Percentiles rank a stretch among this genome's conserved stretches.
Evolutionary conservation across 1,284 basidiomycete genomes (phyloP).

Genomic region (Dichomitus squalens): DNA sequence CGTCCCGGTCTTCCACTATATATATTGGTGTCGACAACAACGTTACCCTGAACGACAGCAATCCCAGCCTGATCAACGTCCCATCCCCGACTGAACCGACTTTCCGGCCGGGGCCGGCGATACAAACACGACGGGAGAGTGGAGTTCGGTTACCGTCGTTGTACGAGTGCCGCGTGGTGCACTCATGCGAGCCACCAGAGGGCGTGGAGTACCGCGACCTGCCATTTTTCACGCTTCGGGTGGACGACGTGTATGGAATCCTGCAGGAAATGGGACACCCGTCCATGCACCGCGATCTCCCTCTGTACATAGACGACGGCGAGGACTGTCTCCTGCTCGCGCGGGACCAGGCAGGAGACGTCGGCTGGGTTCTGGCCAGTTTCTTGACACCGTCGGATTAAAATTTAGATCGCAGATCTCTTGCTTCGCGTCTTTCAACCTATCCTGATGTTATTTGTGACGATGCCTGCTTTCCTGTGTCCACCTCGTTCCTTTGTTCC

Average conservation of each 20-base stretch:
- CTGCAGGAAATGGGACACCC: slow-evolving; percentile 78
- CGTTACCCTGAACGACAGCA: slow-evolving; percentile 21
- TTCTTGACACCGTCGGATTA: slow-evolving; percentile 65
- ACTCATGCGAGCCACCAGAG: slow-evolving; percentile 62
- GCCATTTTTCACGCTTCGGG: slow-evolving; percentile 69
- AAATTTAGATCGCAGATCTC: not conserved
- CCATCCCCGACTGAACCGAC: slow-evolving; percentile 24
- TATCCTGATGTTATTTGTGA: too few relatives aligned
- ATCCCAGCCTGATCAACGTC: slow-evolving; percentile 22
- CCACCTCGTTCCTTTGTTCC: too few relatives aligned
- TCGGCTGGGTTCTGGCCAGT: slow-evolving; percentile 82
- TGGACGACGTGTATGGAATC: slow-evolving; percentile 65
- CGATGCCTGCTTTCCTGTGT: too few relatives aligned
- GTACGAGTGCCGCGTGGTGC: slow-evolving; percentile 67
- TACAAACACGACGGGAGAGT: slow-evolving; percentile 34
- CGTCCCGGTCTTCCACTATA: slow-evolving; percentile 36
- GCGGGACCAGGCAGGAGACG: slow-evolving; percentile 49
- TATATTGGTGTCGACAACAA: slow-evolving; percentile 32
- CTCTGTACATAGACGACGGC: slow-evolving; percentile 76
- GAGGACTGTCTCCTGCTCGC: slow-evolving; percentile 76
- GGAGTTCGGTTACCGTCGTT: slow-evolving; percentile 39
- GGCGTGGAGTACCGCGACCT: slow-evolving; percentile 68
- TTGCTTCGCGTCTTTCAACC: not conserved
- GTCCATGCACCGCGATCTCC: slow-evolving; percentile 65
- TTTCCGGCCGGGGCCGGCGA: slow-evolving; percentile 17